phyloP scores from a whole-genome alignment of 257 asterid species.

The Petrea volubilis region DNA sequence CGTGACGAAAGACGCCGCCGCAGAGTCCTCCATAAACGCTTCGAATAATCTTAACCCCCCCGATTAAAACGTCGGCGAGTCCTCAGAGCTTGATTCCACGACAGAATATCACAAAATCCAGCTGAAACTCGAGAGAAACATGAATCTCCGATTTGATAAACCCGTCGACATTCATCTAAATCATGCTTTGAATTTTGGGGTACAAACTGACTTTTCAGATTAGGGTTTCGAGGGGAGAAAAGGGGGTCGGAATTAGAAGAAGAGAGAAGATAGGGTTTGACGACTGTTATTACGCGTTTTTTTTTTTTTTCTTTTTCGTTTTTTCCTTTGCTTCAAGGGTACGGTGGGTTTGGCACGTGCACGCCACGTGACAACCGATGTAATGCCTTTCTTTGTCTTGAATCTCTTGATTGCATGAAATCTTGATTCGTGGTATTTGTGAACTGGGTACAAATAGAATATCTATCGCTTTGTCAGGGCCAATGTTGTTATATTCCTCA shows the following conservation, averaged over 20 bases:
- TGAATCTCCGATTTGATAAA: conserved; percentile 26
- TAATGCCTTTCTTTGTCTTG: conserved; percentile 7
- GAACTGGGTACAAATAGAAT: too few species aligned
- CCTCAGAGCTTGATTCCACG: conserved; percentile 26
- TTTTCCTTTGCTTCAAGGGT: conserved; percentile 16
- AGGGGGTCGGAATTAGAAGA: background rate
- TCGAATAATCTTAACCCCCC: conserved; percentile 25
- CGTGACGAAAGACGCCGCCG: conserved; percentile 51
- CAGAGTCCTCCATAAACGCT: conserved; percentile 70
- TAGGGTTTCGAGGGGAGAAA: conserved; percentile 44
- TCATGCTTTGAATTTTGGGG: conserved; percentile 20
- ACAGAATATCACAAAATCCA: conserved; percentile 49
- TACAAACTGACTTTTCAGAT: conserved; percentile 18
- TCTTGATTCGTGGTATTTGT: too few species aligned
- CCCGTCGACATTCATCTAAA: conserved; percentile 42
- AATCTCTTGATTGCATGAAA: too few species aligned
- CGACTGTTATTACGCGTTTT: conserved; percentile 34
- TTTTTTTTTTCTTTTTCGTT: background rate
- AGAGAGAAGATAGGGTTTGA: conserved; percentile 61
- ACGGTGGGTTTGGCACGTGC: conserved; percentile 33
- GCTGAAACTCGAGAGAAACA: conserved; percentile 33
- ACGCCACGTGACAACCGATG: conserved; percentile 25
- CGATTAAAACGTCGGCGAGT: conserved; percentile 22
- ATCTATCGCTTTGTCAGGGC: too few species aligned
- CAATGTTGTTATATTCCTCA: too few species aligned